These are phyloP conservation scores for Phyllosticta citrichinensis DNA, from an alignment of 2,329 filamentous ascomycete species.

Conservation along the genomic window DNA sequence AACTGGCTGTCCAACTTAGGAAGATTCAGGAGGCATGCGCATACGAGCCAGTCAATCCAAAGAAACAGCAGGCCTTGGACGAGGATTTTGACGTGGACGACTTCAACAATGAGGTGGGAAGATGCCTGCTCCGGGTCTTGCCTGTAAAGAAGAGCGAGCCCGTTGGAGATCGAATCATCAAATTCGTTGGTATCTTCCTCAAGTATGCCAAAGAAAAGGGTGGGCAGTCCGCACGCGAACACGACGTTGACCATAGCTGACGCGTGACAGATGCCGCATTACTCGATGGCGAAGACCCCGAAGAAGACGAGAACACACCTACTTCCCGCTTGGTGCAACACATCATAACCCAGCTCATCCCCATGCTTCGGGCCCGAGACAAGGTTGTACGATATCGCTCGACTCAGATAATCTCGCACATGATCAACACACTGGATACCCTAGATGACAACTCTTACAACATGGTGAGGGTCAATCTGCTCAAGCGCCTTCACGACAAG, in stretches of 20 bases:
- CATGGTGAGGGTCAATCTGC: constrained; percentile 64
- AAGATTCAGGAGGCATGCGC: constrained; percentile 83
- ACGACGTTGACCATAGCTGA: neutral
- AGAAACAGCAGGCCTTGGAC: constrained; percentile 40
- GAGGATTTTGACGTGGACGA: constrained; percentile 72
- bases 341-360: constrained; percentile 63
- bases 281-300: constrained; percentile 22
- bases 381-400: constrained; percentile 84
- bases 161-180: constrained; percentile 74
- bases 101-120: constrained; percentile 76
- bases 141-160: constrained; percentile 85
- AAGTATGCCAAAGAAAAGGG: constrained; percentile 55
- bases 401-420: constrained; percentile 80
- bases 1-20: constrained; percentile 74
- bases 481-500: constrained; percentile 86
- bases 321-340: constrained; percentile 67
- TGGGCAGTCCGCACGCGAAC: constrained; percentile 15
- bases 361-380: constrained; percentile 76
- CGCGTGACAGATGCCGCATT: constrained; percentile 20
- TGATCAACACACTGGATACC: constrained; percentile 84
- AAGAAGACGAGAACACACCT: constrained; percentile 66
- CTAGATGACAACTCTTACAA: constrained; percentile 90
- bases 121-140: constrained; percentile 74
- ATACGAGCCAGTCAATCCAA: constrained; percentile 42
- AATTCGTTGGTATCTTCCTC: constrained; percentile 82